Percentiles rank a stretch among this genome's conserved stretches.
These are phyloP conservation scores for Trichoderma sp. DNA, from an alignment of 2,329 filamentous ascomycete species.

Conservation along the genomic window DNA sequence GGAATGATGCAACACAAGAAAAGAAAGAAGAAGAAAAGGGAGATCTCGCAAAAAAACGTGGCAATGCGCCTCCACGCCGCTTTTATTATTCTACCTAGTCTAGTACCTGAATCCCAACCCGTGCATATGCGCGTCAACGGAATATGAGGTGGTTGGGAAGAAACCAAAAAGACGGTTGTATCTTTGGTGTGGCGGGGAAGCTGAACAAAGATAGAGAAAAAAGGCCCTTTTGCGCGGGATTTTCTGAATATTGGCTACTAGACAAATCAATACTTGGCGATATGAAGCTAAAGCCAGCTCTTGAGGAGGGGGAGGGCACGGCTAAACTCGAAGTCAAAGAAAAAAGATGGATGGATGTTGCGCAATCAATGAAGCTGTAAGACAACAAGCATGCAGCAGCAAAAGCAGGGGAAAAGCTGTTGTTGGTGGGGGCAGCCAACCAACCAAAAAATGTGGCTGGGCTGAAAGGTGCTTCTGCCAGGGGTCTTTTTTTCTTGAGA, in stretches of 20 bases:
- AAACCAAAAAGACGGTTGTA: background rate
- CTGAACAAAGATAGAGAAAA: background rate
- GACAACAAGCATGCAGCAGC: background rate
- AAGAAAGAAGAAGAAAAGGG: background rate
- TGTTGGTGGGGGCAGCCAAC: background rate
- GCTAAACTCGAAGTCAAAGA: background rate
- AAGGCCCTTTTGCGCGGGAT: background rate
- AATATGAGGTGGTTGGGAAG: conserved; percentile 19
- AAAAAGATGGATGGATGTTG: background rate
- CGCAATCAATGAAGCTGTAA: background rate
- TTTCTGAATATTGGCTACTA: background rate
- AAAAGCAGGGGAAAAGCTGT: background rate
- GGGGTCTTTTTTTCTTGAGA: background rate
- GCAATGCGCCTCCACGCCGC: conserved; percentile 3
- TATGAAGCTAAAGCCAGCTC: background rate
- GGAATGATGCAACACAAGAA: conserved; percentile 1
- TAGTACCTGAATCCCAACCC: background rate
- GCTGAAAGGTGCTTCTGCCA: too few relatives aligned
- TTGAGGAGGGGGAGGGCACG: background rate
- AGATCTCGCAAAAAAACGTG: background rate
- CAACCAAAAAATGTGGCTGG: background rate
- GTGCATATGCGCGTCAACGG: background rate
- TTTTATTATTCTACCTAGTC: background rate
- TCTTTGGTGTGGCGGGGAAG: background rate
- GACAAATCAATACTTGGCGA: background rate